These are phyloP conservation scores for Wickerhamiella infanticola DNA, from an alignment of 1,139 yeast species.

Conservation along the genomic window DNA sequence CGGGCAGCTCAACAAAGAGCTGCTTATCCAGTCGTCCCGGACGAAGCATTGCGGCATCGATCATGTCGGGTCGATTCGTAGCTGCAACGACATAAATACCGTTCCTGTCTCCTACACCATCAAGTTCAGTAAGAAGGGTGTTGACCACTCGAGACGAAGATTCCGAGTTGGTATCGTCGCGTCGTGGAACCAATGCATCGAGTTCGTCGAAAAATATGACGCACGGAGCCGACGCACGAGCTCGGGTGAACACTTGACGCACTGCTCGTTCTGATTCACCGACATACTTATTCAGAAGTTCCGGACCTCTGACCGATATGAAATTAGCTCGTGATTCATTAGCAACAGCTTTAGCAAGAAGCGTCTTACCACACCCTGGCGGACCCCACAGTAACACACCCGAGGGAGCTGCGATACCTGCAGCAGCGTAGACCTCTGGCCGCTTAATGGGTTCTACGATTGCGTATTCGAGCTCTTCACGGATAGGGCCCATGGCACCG, in stretches of 20 bases:
- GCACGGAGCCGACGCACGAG: conserved; percentile 90
- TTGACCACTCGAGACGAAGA: conserved; percentile 90
- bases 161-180: conserved; percentile 74
- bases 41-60: conserved; percentile 94
- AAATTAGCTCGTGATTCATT: conserved; percentile 93
- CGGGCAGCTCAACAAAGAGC: conserved; percentile 77
- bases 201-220: conserved; percentile 91
- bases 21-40: conserved; percentile 96
- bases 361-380: conserved; percentile 96
- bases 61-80: conserved; percentile 95
- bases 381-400: conserved; percentile 99
- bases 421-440: conserved; percentile 78
- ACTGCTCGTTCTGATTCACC: conserved; percentile 95
- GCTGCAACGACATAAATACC: conserved; percentile 96
- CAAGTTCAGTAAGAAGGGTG: conserved; percentile 82
- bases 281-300: conserved; percentile 79
- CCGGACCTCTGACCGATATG: conserved; percentile 92
- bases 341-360: conserved; percentile 93
- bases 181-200: conserved; percentile 88
- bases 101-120: conserved; percentile 81
- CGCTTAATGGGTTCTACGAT: conserved; percentile 91
- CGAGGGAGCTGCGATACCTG: conserved; percentile 92
- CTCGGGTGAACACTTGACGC: conserved; percentile 85
- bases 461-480: conserved; percentile 91
- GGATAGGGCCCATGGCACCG: conserved; percentile 67